Evolutionary conservation across 352 stramenopile genomes (phyloP), one percentile per base, ranked within the genome.

Genomic region (Phytophthora citrophthora): DNA sequence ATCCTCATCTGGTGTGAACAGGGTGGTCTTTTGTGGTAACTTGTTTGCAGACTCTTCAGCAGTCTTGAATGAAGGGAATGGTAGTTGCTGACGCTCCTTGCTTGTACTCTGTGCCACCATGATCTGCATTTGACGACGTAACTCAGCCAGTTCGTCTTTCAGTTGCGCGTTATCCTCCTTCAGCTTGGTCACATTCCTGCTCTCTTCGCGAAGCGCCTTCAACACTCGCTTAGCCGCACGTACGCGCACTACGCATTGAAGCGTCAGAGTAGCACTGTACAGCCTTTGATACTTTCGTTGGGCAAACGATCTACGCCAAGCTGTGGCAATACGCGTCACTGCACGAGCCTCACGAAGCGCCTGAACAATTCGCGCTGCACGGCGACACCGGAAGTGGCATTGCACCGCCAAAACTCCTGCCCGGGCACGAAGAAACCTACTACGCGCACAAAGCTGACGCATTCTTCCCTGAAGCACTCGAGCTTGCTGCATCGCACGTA

Each of bases 91-190:
- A 13, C 36, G 52, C 23, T 61, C 53, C 16, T 69, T 70, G 15
- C 23, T 61, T 24, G 45, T 26, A 46, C 66, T 70, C 46, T 58
- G 49, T n/a, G 39, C 50, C 43, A 75, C 62, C 68, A 93, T 82
- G 4, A 63, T 59, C 27, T 81, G 71, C 41, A 93, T 70, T 45
- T 89, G 71, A 38, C 83, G 77, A 47, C 80, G 79, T 36, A 93
- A 65, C 59, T 71, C 61, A 47, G 77, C 72, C 23, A 93, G 47
- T 53, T 90, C 81, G 43, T 74, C 72, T 67, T 91, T 90, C 2
- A 93, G 64, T 23, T 88, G 77, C 18, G 82, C 68, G 49, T 95
- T 95, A 55, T 93, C 84, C 27, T 90, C 63, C 41, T 89, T 81
- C 31, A 95, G 74, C 61, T 90, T 91, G 13, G 64, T 45, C 32